phyloP scores from a whole-genome alignment of 805 yeast species.

The Phaffomyces antillensis region DNA sequence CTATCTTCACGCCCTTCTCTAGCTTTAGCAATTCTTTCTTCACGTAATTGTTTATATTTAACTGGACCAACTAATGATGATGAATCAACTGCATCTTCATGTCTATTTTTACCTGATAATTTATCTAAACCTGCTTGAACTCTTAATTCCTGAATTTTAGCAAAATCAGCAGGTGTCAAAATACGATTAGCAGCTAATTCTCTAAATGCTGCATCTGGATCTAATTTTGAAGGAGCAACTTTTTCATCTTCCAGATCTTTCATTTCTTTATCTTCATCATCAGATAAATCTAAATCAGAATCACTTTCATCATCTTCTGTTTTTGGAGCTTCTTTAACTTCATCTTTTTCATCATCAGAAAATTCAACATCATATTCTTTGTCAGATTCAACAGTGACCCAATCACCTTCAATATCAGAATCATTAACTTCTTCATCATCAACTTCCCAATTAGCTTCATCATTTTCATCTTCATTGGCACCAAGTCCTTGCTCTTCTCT shows the following conservation, averaged over 20 bases:
- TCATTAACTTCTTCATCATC: conserved; percentile 43
- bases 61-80: conserved; percentile 65
- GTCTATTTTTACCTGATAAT: conserved; percentile 53
- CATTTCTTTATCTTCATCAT: conserved; percentile 27
- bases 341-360: conserved; percentile 38
- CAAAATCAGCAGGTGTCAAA: conserved; percentile 96
- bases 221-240: conserved; percentile 24
- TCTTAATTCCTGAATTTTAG: conserved; percentile 84
- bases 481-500: conserved; percentile 50
- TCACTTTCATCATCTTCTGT: conserved; percentile 39
- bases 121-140: conserved; percentile 81
- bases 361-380: conserved; percentile 57
- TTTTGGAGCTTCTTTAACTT: conserved; percentile 28
- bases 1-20: conserved; percentile 91
- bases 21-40: conserved; percentile 82
- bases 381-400: conserved; percentile 84
- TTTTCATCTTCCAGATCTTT: conserved; percentile 17
- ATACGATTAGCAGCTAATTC: conserved; percentile 67
- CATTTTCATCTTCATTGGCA: conserved; percentile 51
- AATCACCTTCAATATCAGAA: conserved; percentile 75
- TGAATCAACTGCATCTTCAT: conserved; percentile 86
- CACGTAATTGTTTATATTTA: conserved; percentile 75
- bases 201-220: conserved; percentile 38
- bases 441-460: conserved; percentile 53
- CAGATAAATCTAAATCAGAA: conserved; percentile 39